phyloP scores from a whole-genome alignment of 2,329 filamentous ascomycete species.

The Chrysoporthe puriensis region DNA sequence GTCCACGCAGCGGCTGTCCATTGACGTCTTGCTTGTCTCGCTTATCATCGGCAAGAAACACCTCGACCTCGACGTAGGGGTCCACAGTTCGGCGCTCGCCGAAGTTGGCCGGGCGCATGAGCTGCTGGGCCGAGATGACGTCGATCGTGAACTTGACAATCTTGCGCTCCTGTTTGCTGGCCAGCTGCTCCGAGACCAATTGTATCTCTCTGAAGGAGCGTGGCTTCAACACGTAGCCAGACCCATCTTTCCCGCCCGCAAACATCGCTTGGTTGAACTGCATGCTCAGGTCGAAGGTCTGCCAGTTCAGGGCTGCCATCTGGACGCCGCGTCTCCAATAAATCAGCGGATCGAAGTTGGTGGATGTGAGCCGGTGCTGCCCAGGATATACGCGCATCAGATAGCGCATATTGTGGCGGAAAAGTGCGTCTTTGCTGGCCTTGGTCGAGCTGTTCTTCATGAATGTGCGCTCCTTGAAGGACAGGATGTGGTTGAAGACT shows the following conservation, averaged over 20 bases:
- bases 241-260: slow-evolving; percentile 80
- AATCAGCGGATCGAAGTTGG: slow-evolving; percentile 90
- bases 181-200: slow-evolving; percentile 52
- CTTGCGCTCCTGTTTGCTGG: slow-evolving; percentile 75
- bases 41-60: slow-evolving; percentile 93
- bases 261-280: slow-evolving; percentile 99
- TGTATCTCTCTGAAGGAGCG: slow-evolving; percentile 77
- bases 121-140: slow-evolving; percentile 90
- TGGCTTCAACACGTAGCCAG: slow-evolving; percentile 93
- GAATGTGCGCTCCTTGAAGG: slow-evolving; percentile 89
- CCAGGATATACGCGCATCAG: slow-evolving; percentile 95
- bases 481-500: slow-evolving; percentile 92
- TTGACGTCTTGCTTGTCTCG: slow-evolving; percentile 76
- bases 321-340: slow-evolving; percentile 97
- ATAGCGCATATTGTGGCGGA: slow-evolving; percentile 88
- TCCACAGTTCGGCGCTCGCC: slow-evolving; percentile 69
- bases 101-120: slow-evolving; percentile 75
- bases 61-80: slow-evolving; percentile 92
- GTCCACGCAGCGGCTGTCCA: slow-evolving; percentile 52
- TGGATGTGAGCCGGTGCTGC: slow-evolving; percentile 78
- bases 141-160: slow-evolving; percentile 84
- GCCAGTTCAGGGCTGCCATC: slow-evolving; percentile 98
- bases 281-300: slow-evolving; percentile 94
- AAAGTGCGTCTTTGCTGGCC: slow-evolving; percentile 76
- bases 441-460: slow-evolving; percentile 76